Percentiles rank a stretch among this genome's conserved stretches.
These are phyloP conservation scores for Nicotiana benthamiana DNA, from an alignment of 257 asterid genomes.

Conservation along the genomic window DNA sequence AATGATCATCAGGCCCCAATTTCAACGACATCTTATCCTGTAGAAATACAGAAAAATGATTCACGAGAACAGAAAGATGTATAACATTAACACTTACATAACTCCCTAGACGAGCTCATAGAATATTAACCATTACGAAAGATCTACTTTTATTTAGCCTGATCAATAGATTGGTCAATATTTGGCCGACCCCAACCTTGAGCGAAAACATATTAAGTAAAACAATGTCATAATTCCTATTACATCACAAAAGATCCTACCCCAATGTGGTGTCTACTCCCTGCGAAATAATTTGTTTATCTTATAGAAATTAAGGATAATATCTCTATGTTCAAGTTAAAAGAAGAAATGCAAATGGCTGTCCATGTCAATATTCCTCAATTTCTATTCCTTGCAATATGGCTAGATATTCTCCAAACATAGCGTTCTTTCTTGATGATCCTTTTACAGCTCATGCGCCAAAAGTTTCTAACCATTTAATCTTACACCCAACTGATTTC, in stretches of 20 bases:
- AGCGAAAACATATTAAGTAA: not conserved
- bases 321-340: not conserved
- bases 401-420: not conserved
- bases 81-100: not conserved
- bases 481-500: not conserved
- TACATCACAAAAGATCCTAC: not conserved
- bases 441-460: not conserved
- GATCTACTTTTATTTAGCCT: not conserved
- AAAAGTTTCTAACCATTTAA: not conserved
- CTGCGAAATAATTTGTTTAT: not conserved
- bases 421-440: not conserved
- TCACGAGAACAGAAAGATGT: not conserved
- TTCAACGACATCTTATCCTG: slow-evolving; percentile 85
- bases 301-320: not conserved
- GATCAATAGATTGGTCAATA: not conserved
- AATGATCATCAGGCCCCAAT: slow-evolving; percentile 75
- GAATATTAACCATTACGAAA: not conserved
- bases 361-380: not conserved
- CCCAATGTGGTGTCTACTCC: not conserved
- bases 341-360: not conserved
- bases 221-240: not conserved
- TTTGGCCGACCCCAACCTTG: not conserved
- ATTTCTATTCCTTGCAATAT: not conserved
- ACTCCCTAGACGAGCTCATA: not conserved
- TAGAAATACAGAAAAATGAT: not conserved